These are phyloP conservation scores for Labyrinthula sp. DNA, from an alignment of 352 stramenopile genomes.

Conservation along the genomic window DNA sequence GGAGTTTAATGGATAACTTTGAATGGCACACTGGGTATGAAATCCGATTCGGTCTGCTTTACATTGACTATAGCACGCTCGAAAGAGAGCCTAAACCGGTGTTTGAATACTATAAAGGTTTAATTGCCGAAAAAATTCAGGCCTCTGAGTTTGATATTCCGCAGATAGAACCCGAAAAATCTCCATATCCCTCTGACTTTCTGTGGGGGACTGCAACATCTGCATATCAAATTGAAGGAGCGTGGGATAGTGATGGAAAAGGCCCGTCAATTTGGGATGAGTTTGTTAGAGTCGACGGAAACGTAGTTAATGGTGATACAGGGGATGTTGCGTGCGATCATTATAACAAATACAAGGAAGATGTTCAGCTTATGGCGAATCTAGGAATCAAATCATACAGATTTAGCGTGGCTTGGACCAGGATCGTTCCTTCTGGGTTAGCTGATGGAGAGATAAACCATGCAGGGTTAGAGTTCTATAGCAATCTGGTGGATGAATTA, in stretches of 20 bases:
- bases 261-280: conserved; percentile 72
- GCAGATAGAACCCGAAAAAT: no score
- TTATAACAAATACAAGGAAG: conserved; percentile 57
- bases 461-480: conserved; percentile 69
- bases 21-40: conserved; percentile 66
- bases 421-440: conserved; percentile 61
- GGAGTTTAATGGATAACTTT: conserved; percentile 77
- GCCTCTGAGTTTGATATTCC: no score
- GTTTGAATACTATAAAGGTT: background rate
- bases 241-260: conserved; percentile 50
- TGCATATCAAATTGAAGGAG: conserved; percentile 74
- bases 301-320: conserved; percentile 46
- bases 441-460: conserved; percentile 48
- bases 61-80: conserved; percentile 42
- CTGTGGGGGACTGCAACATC: conserved; percentile 60
- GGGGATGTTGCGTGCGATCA: conserved; percentile 76
- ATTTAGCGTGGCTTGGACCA: conserved; percentile 70
- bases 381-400: conserved; percentile 64
- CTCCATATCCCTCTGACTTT: conserved; percentile 39
- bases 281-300: conserved; percentile 49
- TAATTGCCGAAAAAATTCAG: no score
- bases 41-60: conserved; percentile 49
- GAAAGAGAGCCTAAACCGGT: background rate
- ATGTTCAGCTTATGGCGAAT: conserved; percentile 71
- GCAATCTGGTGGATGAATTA: conserved; percentile 61